These are phyloP conservation scores for Aeschynomene evenia DNA, from an alignment of 306 rosid genomes.

Conservation along the genomic window DNA sequence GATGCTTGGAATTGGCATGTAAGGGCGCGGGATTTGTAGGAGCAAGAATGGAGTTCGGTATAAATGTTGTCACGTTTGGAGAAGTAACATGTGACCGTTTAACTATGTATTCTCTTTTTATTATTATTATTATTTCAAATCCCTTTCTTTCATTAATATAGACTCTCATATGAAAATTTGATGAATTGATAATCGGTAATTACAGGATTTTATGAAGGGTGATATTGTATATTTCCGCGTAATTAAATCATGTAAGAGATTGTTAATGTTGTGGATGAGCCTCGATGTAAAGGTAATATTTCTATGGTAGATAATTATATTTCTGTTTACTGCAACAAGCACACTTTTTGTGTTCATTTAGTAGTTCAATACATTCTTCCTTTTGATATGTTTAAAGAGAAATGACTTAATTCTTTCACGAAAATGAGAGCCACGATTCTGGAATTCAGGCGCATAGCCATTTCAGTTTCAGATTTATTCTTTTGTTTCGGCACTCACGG, in stretches of 20 bases:
- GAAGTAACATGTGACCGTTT: constrained; percentile 72
- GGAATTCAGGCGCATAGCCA: background rate
- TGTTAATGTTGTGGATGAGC: too few species aligned
- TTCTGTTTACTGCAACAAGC: background rate
- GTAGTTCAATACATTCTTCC: background rate
- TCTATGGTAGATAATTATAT: background rate
- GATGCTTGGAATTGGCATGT: constrained; percentile 43
- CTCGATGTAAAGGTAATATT: too few species aligned
- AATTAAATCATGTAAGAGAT: too few species aligned
- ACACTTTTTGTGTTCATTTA: background rate
- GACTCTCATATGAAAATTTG: background rate
- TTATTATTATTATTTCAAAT: constrained; percentile 39
- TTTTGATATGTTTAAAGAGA: background rate
- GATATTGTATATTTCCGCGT: too few species aligned
- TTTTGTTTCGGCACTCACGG: constrained; percentile 26
- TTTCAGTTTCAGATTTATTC: background rate
- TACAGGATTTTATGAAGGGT: too few species aligned
- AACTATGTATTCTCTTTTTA: constrained; percentile 8
- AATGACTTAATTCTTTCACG: background rate
- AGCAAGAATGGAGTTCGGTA: constrained; percentile 53
- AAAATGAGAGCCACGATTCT: background rate
- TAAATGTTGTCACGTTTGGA: constrained; percentile 88
- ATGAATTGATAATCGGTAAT: too few species aligned
- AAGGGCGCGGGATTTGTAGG: constrained; percentile 84
- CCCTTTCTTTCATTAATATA: background rate